These are phyloP conservation scores for Liriodendron chinense DNA, from an alignment of 164 flowering plant genomes.

Conservation along the genomic window DNA sequence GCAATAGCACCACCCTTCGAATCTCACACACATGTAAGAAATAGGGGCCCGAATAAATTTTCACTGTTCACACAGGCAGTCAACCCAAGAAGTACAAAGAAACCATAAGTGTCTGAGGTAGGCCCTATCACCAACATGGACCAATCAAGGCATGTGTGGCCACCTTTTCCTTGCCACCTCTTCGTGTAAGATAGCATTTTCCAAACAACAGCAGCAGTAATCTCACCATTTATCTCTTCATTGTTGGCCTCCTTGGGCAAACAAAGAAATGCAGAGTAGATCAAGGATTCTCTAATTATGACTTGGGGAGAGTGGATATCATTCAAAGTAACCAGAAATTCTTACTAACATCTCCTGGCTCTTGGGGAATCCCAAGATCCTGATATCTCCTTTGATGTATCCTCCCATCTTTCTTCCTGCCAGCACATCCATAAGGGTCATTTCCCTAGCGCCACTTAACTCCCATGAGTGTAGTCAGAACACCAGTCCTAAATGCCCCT, in stretches of 20 bases:
- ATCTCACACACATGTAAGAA: too few species aligned
- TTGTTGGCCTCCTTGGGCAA: conserved; percentile 74
- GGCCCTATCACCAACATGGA: neutral
- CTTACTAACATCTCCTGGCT: conserved; percentile 94
- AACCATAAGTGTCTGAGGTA: too few species aligned
- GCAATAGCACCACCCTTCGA: too few species aligned
- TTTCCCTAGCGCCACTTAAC: conserved; percentile 97
- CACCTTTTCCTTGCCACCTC: too few species aligned
- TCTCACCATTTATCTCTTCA: conserved; percentile 72
- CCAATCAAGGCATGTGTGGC: too few species aligned
- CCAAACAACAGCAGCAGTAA: neutral
- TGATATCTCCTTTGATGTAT: conserved; percentile 82
- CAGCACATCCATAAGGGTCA: conserved; percentile 61
- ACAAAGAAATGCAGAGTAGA: conserved; percentile 93
- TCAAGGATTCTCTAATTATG: conserved; percentile 65
- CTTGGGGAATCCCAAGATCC: conserved; percentile 88
- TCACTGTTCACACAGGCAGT: too few species aligned
- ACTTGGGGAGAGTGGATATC: conserved; percentile 41
- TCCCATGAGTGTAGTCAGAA: conserved; percentile 43
- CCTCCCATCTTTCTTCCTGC: conserved; percentile 64
- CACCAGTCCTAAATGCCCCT: conserved; percentile 42
- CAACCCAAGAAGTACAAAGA: too few species aligned
- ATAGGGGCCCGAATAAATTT: too few species aligned
- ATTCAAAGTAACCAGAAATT: conserved; percentile 60
- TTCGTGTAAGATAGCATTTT: too few species aligned